phyloP scores from a whole-genome alignment of 148 eudicot species.

The Rhododendron simsii region DNA sequence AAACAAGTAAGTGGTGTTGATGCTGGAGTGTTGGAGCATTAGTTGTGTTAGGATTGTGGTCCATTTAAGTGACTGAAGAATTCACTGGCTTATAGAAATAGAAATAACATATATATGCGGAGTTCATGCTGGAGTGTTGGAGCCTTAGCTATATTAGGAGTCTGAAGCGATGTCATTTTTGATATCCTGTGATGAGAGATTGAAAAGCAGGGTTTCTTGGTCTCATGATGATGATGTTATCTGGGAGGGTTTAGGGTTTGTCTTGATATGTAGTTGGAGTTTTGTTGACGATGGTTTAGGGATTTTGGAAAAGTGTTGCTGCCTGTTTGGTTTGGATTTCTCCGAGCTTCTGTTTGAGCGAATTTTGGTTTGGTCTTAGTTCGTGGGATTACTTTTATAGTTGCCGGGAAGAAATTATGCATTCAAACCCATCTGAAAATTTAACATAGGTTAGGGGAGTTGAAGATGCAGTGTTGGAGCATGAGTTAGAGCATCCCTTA shows the following conservation, averaged over 20 bases:
- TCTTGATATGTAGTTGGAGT: not conserved
- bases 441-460: not conserved
- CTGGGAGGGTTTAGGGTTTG: not conserved
- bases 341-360: not conserved
- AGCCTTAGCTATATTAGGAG: not conserved
- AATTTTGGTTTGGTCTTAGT: not conserved
- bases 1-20: not conserved
- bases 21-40: not conserved
- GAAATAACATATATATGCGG: not conserved
- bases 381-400: not conserved
- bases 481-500: not conserved
- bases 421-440: slow-evolving; percentile 1
- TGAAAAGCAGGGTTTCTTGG: not conserved
- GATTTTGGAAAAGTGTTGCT: not conserved
- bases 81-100: not conserved
- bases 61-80: not conserved
- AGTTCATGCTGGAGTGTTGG: not conserved
- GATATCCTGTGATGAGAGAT: not conserved
- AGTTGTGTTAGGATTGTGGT: not conserved
- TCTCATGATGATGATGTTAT: not conserved
- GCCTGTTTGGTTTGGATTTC: not conserved
- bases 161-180: not conserved
- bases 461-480: not conserved
- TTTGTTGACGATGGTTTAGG: not conserved
- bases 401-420: not conserved